Conservation (phyloP, 371 early-diverging fungal species). For the Funneliformis caledonium region DNA sequence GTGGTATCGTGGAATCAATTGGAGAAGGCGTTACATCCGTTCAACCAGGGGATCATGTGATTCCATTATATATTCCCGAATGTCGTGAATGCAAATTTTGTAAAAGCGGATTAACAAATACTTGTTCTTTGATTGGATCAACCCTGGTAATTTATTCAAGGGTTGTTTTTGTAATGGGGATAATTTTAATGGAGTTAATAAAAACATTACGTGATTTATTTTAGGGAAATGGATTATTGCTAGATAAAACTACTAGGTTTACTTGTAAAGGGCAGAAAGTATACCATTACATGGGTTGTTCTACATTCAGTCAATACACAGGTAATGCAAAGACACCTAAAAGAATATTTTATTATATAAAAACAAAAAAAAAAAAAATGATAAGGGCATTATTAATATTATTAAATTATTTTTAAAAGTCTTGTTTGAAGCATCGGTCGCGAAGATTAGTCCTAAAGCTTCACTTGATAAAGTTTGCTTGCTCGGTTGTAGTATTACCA, state of each 20-base stretch:
- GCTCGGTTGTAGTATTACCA: conserved; percentile 95
- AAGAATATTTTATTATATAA: too few relatives aligned
- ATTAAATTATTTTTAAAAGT: conserved; percentile 52
- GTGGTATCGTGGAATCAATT: conserved; percentile 93
- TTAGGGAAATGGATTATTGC: conserved; percentile 91
- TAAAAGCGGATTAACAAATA: conserved; percentile 92
- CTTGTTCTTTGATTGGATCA: conserved; percentile 87
- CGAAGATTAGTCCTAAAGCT: conserved; percentile 82
- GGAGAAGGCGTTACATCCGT: conserved; percentile 96
- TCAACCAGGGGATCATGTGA: conserved; percentile 90
- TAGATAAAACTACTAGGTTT: conserved; percentile 92
- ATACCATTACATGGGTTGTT: conserved; percentile 96
- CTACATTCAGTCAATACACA: conserved; percentile 95
- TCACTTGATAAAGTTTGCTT: conserved; percentile 87
- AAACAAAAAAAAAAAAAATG: too few relatives aligned
- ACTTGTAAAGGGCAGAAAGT: conserved; percentile 87
- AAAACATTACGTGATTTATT: not conserved
- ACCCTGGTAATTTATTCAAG: conserved; percentile 69
- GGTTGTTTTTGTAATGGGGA: too few relatives aligned
- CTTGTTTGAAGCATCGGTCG: conserved; percentile 87
- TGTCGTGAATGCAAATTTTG: conserved; percentile 96
- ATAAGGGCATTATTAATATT: not conserved
- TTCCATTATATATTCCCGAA: conserved; percentile 94
- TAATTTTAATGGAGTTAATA: too few relatives aligned
- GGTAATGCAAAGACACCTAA: conserved; percentile 43